Evolutionary conservation across 371 early-diverging fungal genomes (phyloP).

Genomic region (Apophysomyces trapeziformis): DNA sequence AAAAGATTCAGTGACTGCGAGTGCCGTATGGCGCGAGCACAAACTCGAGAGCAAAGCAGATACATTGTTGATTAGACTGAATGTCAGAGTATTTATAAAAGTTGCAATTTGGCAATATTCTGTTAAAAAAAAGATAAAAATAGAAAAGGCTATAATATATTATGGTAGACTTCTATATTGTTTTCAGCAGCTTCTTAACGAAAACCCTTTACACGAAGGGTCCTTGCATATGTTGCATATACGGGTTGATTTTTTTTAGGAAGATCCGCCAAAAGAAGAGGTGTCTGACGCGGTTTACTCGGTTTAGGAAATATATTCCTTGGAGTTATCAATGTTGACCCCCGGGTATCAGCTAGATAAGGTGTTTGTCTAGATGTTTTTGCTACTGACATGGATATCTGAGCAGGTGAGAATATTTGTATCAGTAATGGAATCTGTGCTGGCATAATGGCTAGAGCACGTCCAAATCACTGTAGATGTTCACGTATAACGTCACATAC

Average conservation of each 20-base stretch:
- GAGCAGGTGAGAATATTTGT: background rate
- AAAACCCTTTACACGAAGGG: background rate
- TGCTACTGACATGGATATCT: background rate
- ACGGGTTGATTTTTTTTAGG: background rate
- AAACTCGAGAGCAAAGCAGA: too few relatives aligned
- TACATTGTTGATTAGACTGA: too few relatives aligned
- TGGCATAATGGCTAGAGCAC: conserved; percentile 2
- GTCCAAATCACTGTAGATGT: background rate
- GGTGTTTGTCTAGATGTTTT: background rate
- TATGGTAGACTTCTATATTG: background rate
- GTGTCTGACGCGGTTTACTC: background rate
- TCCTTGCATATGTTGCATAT: conserved; percentile 3
- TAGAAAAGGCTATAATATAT: too few relatives aligned
- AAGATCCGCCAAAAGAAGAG: conserved; percentile 1
- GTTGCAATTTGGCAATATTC: too few relatives aligned
- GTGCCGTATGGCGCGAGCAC: background rate
- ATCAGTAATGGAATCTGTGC: too few relatives aligned
- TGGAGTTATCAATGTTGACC: background rate
- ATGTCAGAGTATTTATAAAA: too few relatives aligned
- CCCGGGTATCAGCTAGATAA: background rate
- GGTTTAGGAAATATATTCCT: background rate
- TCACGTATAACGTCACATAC: background rate
- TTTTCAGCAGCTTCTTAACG: background rate
- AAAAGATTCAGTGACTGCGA: background rate
- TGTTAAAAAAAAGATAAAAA: too few relatives aligned